phyloP scores from a whole-genome alignment of 129 eudicot genomes.

The Arctium lappa region DNA sequence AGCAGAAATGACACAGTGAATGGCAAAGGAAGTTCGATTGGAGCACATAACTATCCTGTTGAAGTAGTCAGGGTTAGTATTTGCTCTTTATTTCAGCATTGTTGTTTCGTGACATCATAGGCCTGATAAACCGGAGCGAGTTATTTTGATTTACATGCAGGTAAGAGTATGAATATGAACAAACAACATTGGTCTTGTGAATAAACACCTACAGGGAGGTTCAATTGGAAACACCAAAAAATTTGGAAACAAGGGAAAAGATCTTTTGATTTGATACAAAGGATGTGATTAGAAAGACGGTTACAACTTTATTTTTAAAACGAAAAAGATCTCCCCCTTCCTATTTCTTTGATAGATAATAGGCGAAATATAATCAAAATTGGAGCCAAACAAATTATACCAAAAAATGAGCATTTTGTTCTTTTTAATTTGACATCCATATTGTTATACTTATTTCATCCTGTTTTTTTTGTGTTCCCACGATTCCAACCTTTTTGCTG shows the following conservation, averaged over 20 bases:
- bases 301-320: neutral
- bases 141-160: neutral
- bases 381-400: too few species aligned
- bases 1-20: slow-evolving; percentile 33
- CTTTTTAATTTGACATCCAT: too few species aligned
- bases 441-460: neutral
- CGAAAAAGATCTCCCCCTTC: too few species aligned
- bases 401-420: too few species aligned
- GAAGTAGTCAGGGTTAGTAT: slow-evolving; percentile 62
- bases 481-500: neutral
- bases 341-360: too few species aligned
- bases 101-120: neutral
- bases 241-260: neutral
- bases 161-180: neutral
- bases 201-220: neutral
- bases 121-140: neutral
- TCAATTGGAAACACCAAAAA: neutral
- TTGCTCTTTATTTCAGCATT: neutral
- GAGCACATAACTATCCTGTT: slow-evolving; percentile 52
- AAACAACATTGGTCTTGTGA: neutral
- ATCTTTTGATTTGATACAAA: neutral
- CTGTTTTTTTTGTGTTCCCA: neutral
- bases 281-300: neutral
- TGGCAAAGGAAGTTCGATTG: slow-evolving; percentile 25
- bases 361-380: too few species aligned